Base-by-base conservation (phyloP, 768 basidiomycete species). In the Leucogyrophana mollusca region DNA sequence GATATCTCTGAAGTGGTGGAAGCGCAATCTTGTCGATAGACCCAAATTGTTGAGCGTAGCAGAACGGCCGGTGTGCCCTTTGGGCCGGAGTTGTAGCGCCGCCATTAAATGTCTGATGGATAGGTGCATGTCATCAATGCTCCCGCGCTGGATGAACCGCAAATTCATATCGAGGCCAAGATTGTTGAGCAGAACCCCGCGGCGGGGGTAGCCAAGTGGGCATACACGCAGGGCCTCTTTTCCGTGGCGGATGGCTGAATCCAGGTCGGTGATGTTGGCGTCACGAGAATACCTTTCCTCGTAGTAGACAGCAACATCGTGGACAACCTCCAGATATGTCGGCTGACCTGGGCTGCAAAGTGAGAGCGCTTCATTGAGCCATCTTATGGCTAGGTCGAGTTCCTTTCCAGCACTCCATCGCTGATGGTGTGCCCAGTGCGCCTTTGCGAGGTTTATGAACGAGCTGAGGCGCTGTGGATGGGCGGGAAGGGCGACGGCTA, bases 71-170 rank as follows among this genome's bases (percentile, higher is more conserved):
- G 64, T 56, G 38, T 67, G 59, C 10, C 55, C 56, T 21, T 52
- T 43, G 37, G 59, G 56, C 23, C 60, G 51, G 41, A 66, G 52
- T 13, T 58, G 46, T 40, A 68, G 47, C 8, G 59, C 62, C n/a
- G n/a, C n/a, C n/a, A n/a, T n/a, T n/a, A n/a, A n/a, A n/a, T n/a
- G n/a, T n/a, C n/a, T n/a, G n/a, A n/a, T n/a, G n/a, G n/a, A n/a
- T n/a, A n/a, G n/a, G n/a, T n/a, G n/a, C n/a, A n/a, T n/a, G n/a
- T n/a, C n/a, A n/a, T n/a, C n/a, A n/a, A n/a, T n/a, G n/a, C n/a
- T n/a, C n/a, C n/a, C n/a, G n/a, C 32, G 32, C 9, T n/a, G 9
- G n/a, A 9, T 9, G n/a, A 33, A 33, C 9, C 32, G 32, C 9
- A 9, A 9, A 9, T n/a, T n/a, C n/a, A 9, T 9, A 33, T 33